Base-by-base conservation (phyloP, 257 asterid species). In the Jacaranda mimosifolia region DNA sequence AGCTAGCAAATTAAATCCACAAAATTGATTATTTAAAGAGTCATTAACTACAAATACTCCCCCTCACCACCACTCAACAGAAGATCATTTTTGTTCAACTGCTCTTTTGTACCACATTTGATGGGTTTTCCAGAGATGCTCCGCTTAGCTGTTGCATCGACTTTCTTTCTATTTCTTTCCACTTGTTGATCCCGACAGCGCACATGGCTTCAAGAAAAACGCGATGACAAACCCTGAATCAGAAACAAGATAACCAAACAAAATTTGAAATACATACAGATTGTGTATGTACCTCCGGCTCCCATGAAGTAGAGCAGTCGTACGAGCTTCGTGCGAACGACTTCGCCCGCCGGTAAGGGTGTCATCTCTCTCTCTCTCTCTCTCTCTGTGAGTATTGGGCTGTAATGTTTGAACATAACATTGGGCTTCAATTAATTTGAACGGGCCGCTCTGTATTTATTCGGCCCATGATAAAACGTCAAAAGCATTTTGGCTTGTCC, bases 101-200 rank as follows among this genome's bases (percentile, higher is more conserved):
- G 77, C 73, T 72, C 13, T 76, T 72, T 66, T 71, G 82, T 60
- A 81, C 85, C 77, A 9, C 65, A 69, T 79, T 80, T 49, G 89
- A 72, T 32, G 77, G 83, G 17, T 77, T 84, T 48, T 82, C 80
- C 73, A 79, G 49, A 39, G 72, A 45, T 21, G 57, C 66, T 12
- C 65, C 69, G 72, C 58, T 7, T 62, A 67, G 60, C 68, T 77
- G 69, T 58, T 81, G 79, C 84, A 53, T 77, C 42, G 91, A 74
- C 74, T 87, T 90, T 48, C 76, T 79, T 51, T 85, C 89, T 65
- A 48, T 51, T 32, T 88, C 89, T 59, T 58, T 88, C 79, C 86
- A 88, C 87, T 79, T 90, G 83, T 90, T 90, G 77, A 90, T 90
- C 35, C 79, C 93, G 55, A 76, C 82, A 42, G 90, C 78, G 70